Evolutionary conservation across 306 rosid genomes (phyloP).

Genomic region (Quercus dentata): DNA sequence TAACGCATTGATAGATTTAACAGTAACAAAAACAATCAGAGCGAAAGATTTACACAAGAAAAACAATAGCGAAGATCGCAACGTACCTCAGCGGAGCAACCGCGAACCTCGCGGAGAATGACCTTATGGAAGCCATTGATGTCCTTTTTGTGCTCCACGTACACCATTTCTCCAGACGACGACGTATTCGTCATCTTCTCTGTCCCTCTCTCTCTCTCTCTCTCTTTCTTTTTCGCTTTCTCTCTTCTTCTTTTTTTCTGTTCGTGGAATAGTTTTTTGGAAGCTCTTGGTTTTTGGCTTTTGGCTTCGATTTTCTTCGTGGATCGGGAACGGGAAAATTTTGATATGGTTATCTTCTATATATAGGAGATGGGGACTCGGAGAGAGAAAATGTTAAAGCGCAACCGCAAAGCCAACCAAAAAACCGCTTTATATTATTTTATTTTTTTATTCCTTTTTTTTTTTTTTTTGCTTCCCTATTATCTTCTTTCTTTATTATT

Average conservation of each 20-base stretch:
- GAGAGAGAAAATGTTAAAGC: neutral
- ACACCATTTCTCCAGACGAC: constrained; percentile 29
- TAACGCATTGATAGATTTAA: neutral
- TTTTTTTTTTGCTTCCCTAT: too few relatives aligned
- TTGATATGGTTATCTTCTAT: neutral
- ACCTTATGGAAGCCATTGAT: constrained; percentile 53
- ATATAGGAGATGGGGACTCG: neutral
- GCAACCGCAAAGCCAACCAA: neutral
- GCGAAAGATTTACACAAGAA: too few relatives aligned
- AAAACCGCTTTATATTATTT: too few relatives aligned
- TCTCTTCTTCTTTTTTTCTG: neutral
- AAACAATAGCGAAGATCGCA: too few relatives aligned
- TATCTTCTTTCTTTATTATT: too few relatives aligned
- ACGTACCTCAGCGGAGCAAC: constrained; percentile 58
- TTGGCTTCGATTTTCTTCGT: too few relatives aligned
- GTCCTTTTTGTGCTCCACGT: constrained; percentile 41
- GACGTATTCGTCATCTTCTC: constrained; percentile 23
- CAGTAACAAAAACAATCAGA: neutral
- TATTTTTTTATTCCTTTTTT: too few relatives aligned
- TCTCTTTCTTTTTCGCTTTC: neutral
- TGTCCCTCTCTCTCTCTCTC: neutral
- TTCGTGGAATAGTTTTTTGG: neutral
- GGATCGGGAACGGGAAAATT: neutral
- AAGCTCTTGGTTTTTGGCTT: neutral
- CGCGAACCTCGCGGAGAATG: constrained; percentile 54